Evolutionary conservation across 208 protist genomes (phyloP), one percentile per base, ranked within the genome.

Genomic region (Leishmania guyanensis): DNA sequence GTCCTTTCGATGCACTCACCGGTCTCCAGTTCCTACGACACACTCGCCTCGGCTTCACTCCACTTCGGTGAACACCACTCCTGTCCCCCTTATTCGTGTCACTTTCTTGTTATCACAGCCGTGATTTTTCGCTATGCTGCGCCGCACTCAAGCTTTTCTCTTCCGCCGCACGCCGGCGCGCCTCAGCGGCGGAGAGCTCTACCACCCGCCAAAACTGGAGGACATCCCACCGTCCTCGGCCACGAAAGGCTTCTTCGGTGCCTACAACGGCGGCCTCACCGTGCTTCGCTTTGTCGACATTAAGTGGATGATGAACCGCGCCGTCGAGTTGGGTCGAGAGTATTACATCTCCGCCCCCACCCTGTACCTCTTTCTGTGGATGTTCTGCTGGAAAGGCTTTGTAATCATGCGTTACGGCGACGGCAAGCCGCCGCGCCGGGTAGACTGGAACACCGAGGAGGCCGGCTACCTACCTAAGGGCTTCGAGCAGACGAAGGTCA

Each of bases 281-380:
- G 78, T 87, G 22, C 77, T 90, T 58, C 94, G 94, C 69, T 83
- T 98, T n/a, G 66, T 98, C 16, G 94, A 98, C 80, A 87, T 95
- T 77, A 96, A 96, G 89, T 98, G 94, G 93, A 94, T 96, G 89
- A 95, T 96, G 92, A 96, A 96, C 92, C 94, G 94, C 74, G 83
- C 91, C 56, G 93, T 98, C 4, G 92, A 91, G 58, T 86, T 96
- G 65, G 90, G 88, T 75, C 94, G 93, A 65, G 94, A 98, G 85
- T 88, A 96, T 85, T 95, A 96, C 85, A 96, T 98, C 78, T 86
- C 93, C 53, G 87, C 93, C 64, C 93, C 93, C 5, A 95, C 92
- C 17, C 85, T 98, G 36, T 95, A 90, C 85, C 54, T 87, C 5
- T 98, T 96, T 84, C 74, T 96, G 50, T 98, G 90, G 88, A 90